Evolutionary conservation across 1,139 yeast genomes (phyloP).

Genomic region (Scheffersomyces insectosa): DNA sequence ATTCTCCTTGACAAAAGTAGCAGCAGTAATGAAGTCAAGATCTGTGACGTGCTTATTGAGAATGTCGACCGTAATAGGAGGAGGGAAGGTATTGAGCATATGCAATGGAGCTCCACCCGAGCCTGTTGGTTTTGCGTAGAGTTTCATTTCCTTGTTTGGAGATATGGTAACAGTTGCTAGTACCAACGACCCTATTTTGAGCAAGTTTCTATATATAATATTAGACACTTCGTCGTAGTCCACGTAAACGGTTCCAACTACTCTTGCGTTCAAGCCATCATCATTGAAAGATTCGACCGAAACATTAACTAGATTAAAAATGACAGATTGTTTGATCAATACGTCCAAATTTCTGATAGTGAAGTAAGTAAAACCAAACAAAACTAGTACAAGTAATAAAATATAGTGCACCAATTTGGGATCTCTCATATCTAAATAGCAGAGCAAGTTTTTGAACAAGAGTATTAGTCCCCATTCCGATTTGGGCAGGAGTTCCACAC

Average conservation of each 20-base stretch:
- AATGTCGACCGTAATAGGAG: constrained; percentile 24
- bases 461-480: neutral
- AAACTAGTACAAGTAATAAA: constrained; percentile 14
- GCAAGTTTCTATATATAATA: constrained; percentile 18
- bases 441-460: neutral
- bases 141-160: constrained; percentile 22
- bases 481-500: neutral
- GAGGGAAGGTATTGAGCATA: constrained; percentile 26
- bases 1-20: constrained; percentile 20
- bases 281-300: constrained; percentile 22
- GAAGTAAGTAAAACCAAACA: constrained; percentile 16
- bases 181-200: constrained; percentile 20
- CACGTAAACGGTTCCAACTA: constrained; percentile 24
- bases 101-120: constrained; percentile 19
- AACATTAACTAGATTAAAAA: constrained; percentile 18
- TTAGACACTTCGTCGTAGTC: constrained; percentile 26
- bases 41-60: constrained; percentile 21
- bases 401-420: constrained; percentile 15
- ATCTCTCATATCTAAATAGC: constrained; percentile 9
- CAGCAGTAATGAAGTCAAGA: constrained; percentile 27
- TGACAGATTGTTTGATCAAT: constrained; percentile 18
- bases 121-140: constrained; percentile 22
- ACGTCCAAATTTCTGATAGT: constrained; percentile 16
- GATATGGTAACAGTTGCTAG: constrained; percentile 25
- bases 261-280: constrained; percentile 25